A percentile compares a stretch with the other conserved stretches of the same genome.
phyloP scores from a whole-genome alignment of 2,329 filamentous ascomycete genomes.

The Didymella pomorum region DNA sequence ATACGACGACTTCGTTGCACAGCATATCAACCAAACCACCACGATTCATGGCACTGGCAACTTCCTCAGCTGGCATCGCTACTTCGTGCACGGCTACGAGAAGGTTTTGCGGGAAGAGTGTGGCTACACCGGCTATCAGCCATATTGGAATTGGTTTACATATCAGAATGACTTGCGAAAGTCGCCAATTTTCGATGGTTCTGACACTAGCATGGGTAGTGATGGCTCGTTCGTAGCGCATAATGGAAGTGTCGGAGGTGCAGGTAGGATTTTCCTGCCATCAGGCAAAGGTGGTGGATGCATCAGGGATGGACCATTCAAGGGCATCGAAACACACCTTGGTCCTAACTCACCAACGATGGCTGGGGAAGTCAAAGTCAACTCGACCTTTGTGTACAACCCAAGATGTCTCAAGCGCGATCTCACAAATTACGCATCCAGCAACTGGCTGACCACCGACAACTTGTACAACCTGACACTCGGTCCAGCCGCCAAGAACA shows the following conservation, averaged over 20 bases:
- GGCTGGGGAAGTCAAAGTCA: background rate
- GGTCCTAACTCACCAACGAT: background rate
- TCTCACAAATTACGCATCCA: background rate
- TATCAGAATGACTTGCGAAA: background rate
- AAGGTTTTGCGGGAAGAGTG: background rate
- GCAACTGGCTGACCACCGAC: background rate
- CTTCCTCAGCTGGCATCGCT: background rate
- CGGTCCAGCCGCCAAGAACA: background rate
- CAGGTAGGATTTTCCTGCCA: no score
- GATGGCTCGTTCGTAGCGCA: background rate
- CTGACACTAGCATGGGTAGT: background rate
- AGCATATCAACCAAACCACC: background rate
- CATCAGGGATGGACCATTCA: background rate
- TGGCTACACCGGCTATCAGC: background rate
- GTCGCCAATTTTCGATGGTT: background rate
- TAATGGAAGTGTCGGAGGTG: background rate
- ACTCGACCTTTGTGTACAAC: background rate
- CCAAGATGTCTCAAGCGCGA: background rate
- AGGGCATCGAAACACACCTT: background rate
- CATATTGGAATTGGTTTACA: background rate
- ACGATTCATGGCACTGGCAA: background rate
- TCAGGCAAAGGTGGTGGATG: background rate
- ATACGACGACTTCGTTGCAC: background rate
- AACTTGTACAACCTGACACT: background rate
- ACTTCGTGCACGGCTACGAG: background rate